phyloP scores from a whole-genome alignment of 1,284 basidiomycete genomes.

The Trichosporon coremiiforme region DNA sequence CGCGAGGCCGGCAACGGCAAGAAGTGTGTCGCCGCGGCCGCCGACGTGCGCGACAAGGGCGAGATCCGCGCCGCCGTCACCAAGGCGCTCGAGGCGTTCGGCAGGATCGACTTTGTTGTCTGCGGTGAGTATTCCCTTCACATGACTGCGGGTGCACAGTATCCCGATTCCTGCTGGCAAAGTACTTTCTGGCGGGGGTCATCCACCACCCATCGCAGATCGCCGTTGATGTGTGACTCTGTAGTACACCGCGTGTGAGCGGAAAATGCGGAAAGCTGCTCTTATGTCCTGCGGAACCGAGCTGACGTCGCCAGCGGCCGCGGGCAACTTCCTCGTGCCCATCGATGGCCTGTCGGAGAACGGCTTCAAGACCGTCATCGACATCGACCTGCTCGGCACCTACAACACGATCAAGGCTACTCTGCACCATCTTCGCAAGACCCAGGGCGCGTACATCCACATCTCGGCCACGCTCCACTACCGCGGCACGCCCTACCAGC shows the following conservation, averaged over 20 bases:
- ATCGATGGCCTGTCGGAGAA: constrained; percentile 80
- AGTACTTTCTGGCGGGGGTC: not conserved
- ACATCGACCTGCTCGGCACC: constrained; percentile 91
- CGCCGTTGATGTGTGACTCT: not conserved
- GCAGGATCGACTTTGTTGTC: constrained; percentile 83
- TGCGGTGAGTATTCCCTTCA: no score
- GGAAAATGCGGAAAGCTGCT: not conserved
- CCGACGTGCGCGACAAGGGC: constrained; percentile 79
- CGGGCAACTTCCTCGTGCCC: constrained; percentile 84
- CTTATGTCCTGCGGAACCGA: not conserved
- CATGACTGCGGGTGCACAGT: not conserved
- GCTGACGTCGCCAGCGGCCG: constrained; percentile 64
- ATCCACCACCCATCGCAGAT: not conserved
- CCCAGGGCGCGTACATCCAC: constrained; percentile 83
- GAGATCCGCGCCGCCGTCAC: constrained; percentile 75
- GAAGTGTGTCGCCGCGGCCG: constrained; percentile 72
- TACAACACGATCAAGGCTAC: constrained; percentile 95
- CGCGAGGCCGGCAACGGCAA: constrained; percentile 64
- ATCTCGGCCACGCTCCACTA: constrained; percentile 91
- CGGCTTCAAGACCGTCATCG: constrained; percentile 88
- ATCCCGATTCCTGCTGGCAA: not conserved
- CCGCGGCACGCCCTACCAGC: constrained; percentile 86
- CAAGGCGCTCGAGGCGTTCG: constrained; percentile 73
- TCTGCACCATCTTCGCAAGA: constrained; percentile 67
- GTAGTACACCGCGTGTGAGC: not conserved